Conservation (phyloP, 2,329 filamentous ascomycete genomes). For the Fusarium palustre region DNA sequence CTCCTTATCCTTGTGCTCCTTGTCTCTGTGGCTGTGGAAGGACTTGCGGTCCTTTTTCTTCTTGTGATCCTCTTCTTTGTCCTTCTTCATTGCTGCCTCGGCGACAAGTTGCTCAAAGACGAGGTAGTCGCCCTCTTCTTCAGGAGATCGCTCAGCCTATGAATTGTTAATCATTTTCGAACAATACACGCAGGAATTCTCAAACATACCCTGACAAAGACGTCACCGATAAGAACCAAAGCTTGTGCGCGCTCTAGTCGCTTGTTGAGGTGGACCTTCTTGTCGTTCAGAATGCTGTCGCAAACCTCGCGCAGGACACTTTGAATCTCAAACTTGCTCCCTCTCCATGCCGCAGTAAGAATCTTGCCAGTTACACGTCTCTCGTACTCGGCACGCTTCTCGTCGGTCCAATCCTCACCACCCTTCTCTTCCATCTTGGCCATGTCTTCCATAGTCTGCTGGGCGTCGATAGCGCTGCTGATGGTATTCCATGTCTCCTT, state of each 20-base stretch:
- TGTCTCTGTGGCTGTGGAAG: slow-evolving; percentile 21
- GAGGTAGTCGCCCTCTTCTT: slow-evolving; percentile 99
- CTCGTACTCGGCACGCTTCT: slow-evolving; percentile 96
- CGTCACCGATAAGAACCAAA: slow-evolving; percentile 86
- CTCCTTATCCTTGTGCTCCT: slow-evolving; percentile 33
- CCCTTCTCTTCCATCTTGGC: slow-evolving; percentile 93
- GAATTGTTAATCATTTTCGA: slow-evolving; percentile 8
- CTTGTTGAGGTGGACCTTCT: slow-evolving; percentile 84
- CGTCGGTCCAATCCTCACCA: slow-evolving; percentile 97
- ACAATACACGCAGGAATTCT: not conserved
- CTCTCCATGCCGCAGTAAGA: slow-evolving; percentile 93
- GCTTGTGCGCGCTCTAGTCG: slow-evolving; percentile 91
- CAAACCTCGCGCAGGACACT: slow-evolving; percentile 94
- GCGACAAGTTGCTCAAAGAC: slow-evolving; percentile 98
- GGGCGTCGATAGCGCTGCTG: slow-evolving; percentile 93
- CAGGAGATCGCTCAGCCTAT: slow-evolving; percentile 87
- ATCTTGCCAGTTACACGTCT: slow-evolving; percentile 97
- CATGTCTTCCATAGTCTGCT: slow-evolving; percentile 99
- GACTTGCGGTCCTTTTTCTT: slow-evolving; percentile 65
- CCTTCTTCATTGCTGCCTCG: slow-evolving; percentile 95
- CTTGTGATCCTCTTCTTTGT: slow-evolving; percentile 71
- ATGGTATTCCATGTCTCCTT: slow-evolving; percentile 99
- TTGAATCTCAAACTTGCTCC: slow-evolving; percentile 98
- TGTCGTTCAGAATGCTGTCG: slow-evolving; percentile 83
- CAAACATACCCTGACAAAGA: slow-evolving; percentile 81